Base-by-base conservation (phyloP, 1,139 yeast species). In the Debaryomycetaceae sp. region DNA sequence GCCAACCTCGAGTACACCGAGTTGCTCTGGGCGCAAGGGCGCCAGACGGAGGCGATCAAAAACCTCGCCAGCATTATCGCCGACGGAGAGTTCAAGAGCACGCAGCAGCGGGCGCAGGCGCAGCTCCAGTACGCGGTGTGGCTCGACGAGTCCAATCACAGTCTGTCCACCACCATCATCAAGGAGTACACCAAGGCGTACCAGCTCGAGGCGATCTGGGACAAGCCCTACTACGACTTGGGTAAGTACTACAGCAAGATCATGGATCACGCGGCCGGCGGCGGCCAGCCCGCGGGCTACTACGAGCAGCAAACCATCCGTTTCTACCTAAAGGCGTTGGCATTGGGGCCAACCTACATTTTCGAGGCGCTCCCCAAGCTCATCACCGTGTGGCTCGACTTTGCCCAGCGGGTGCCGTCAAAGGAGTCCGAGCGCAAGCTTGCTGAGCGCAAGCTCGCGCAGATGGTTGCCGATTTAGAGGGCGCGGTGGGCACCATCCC, bases 301-400 rank as follows among this genome's bases (percentile, higher is more conserved):
- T 68, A 78, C 41, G 91, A 85, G 44, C 70, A 64, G 17, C 72
- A 72, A 22, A 78, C 88, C 17, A 76, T 88, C 5, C 57, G 73
- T 5, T 70, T 74, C 34, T 86, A 84, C 44, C 58, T 83, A 23
- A 66, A 74, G 19, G 81, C 96, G 0, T 70, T 89, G 30, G 75
- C 75, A 11, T 70, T 71, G 34, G 93, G 95, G 0, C 69, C 79
- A 5, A 71, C 75, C 28, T 83, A 77, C 48, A 71, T 85, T 3
- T 80, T 80, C 47, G 97, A 93, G 54, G 84, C 94, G 0, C 59
- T 93, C 15, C 98, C 98, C 0, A 88, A 88, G 49, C 73, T 88
- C 16, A 71, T 91, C 5, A 89, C 96, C 0, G 71, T 88, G 13
- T 93, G 98, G 98, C 63, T 93, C 13, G 96, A 91, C 46, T 84